Base-by-base conservation (phyloP, 2,329 filamentous ascomycete species). In the Graphiopsis chlorocephala region DNA sequence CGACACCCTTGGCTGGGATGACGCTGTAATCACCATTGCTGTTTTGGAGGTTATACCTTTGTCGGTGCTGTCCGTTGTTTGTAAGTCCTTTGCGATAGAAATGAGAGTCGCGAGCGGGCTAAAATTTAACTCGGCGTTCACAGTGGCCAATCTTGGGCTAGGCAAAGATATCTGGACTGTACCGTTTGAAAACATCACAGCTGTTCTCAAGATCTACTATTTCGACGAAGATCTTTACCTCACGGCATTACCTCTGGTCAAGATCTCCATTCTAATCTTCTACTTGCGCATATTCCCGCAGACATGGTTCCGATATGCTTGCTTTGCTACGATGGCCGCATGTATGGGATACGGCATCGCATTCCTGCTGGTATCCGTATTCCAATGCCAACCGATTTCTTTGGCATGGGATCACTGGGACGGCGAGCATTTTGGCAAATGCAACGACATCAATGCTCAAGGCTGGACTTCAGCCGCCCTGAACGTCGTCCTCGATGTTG, bases 221-320 rank as follows among this genome's bases (percentile, higher is more conserved):
- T 64, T 50, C 28, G 65, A 66, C 20, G 65, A 66, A 48, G 62
- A 64, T 8, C 56, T 67, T 12, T 67, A 67, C 56, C 35, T 65
- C n/a, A 67, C 64, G 14, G 59, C 52, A n/a, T 35, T 67, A 2
- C 66, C 66, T 26, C 29, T 76, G 48, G 76, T 73, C 65, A 78
- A 78, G 65, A 69, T 73, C 7, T 74, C 74, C 3, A 72, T 77
- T 29, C 68, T 75, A 10, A 70, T 71, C 26, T 70, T 75, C 10
- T 76, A 77, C 66, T 71, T 75, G 42, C 74, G 76, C 47, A 73
- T 77, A 48, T 79, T 78, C 53, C 69, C 69, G 17, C 65, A 75
- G 15, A 64, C 69, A 17, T 66, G 65, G 28, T 75, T 77, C 53
- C 72, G 73, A 29, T 67, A 69, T 17, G 67, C 67, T 14, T 72